Conservation (phyloP, 1,284 basidiomycete genomes). For the Puccinia horiana region DNA sequence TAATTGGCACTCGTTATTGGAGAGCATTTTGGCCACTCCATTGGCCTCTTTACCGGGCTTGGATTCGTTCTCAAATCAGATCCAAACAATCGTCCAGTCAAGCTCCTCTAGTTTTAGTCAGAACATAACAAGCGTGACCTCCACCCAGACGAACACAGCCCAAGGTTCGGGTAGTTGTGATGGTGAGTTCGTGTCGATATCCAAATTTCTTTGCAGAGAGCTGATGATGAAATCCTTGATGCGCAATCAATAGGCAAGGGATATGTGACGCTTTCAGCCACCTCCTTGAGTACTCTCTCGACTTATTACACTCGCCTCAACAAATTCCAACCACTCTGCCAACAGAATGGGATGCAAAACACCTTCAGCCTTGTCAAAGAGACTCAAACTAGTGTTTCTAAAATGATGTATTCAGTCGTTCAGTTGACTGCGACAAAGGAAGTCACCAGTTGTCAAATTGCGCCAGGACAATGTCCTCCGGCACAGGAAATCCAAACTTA, state of each 20-base stretch:
- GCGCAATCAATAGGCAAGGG: conserved; percentile 8
- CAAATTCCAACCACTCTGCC: conserved; percentile 27
- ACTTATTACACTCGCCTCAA: conserved; percentile 18
- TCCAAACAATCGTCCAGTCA: conserved; percentile 21
- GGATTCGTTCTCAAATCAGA: background rate
- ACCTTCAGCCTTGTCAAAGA: conserved; percentile 22
- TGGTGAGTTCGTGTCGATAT: conserved; percentile 8
- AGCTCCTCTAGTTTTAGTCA: conserved; percentile 33
- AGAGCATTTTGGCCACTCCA: conserved; percentile 15
- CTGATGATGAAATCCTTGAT: background rate
- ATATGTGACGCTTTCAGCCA: conserved; percentile 42
- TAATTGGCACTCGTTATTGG: conserved; percentile 1
- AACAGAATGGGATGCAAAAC: conserved; percentile 33
- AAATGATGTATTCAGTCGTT: conserved; percentile 43
- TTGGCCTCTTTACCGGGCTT: conserved; percentile 24
- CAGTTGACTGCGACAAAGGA: conserved; percentile 31
- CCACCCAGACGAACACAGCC: background rate
- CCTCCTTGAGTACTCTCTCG: conserved; percentile 41
- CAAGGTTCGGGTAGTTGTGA: conserved; percentile 30
- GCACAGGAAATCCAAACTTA: conserved; percentile 31
- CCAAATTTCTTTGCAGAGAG: background rate
- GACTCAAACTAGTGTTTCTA: conserved; percentile 37
- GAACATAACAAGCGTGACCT: conserved; percentile 6
- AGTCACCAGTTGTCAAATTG: conserved; percentile 29
- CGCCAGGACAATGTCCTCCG: conserved; percentile 13